Percentiles rank a stretch among this genome's conserved stretches.
These are phyloP conservation scores for Alectoria sarmentosa DNA, from an alignment of 495 filamentous ascomycete species.

Conservation along the genomic window DNA sequence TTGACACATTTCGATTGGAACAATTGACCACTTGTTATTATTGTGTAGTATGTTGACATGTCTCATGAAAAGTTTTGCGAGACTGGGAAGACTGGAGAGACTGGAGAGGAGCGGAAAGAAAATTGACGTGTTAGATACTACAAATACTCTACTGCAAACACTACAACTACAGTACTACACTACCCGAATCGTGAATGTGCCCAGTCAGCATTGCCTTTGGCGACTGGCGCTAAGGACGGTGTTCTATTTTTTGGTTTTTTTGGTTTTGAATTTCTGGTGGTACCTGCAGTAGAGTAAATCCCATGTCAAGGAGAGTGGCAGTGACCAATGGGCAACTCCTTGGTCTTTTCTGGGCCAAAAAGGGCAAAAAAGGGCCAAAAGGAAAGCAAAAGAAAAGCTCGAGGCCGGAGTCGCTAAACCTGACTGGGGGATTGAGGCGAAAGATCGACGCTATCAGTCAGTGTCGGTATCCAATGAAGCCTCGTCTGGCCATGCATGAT, in stretches of 20 bases:
- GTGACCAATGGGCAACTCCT: not conserved
- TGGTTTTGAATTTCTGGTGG: too few relatives aligned
- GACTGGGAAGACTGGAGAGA: too few relatives aligned
- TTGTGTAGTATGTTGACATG: not conserved
- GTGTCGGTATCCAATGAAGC: slow-evolving; percentile 2
- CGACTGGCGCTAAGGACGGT: not conserved
- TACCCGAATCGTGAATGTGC: too few relatives aligned
- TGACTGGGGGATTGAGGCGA: not conserved
- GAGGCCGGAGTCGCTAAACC: not conserved
- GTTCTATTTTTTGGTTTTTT: too few relatives aligned
- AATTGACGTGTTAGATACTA: not conserved
- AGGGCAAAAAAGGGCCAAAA: not conserved
- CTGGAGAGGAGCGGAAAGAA: not conserved
- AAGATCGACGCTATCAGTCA: not conserved
- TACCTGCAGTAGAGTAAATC: slow-evolving; percentile 20
- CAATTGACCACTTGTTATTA: too few relatives aligned
- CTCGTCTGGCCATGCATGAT: not conserved
- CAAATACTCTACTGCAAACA: too few relatives aligned
- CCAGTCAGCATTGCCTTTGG: not conserved
- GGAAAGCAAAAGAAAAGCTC: too few relatives aligned
- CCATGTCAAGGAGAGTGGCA: not conserved
- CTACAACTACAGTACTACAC: too few relatives aligned
- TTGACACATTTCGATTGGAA: not conserved
- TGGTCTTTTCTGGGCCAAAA: not conserved
- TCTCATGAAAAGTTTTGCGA: not conserved